Conservation (phyloP, 306 rosid genomes). For the Casuarina equisetifolia region DNA sequence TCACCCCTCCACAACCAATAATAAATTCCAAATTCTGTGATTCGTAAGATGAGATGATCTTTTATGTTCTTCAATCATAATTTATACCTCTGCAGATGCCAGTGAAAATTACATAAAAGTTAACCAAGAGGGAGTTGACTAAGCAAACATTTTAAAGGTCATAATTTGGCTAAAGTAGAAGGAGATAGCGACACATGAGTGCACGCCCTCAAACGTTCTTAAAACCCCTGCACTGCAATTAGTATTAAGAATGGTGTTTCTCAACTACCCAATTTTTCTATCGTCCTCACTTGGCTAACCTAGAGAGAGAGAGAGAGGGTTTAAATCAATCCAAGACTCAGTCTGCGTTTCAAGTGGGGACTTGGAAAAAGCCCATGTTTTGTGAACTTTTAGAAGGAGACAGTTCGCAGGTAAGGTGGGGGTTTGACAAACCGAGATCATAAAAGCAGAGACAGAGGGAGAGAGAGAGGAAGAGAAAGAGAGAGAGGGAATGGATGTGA, state of each 20-base stretch:
- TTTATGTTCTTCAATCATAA: neutral
- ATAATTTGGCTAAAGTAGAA: too few species aligned
- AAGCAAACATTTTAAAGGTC: too few species aligned
- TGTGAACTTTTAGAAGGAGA: constrained; percentile 15
- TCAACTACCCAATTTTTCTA: neutral
- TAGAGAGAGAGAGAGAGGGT: neutral
- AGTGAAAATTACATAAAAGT: too few species aligned
- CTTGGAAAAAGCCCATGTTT: constrained; percentile 4
- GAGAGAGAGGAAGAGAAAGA: neutral
- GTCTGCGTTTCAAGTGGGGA: neutral
- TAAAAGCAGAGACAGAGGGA: constrained; percentile 9
- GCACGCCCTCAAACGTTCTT: neutral
- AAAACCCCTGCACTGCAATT: neutral
- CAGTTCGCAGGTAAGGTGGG: neutral
- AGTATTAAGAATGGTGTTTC: neutral
- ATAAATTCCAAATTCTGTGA: neutral
- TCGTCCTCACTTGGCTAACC: neutral
- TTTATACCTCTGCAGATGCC: too few species aligned
- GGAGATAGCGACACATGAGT: neutral
- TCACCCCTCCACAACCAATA: too few species aligned
- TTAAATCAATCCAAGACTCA: constrained; percentile 23
- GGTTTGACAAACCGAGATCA: constrained; percentile 3
- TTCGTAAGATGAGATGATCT: neutral
- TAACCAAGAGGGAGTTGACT: too few species aligned
- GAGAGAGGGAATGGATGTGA: constrained; percentile 51